Evolutionary conservation across 192 early-diverging fungal genomes (phyloP), one percentile per base, ranked within the genome.

Genomic region (Phycomyces blakesleeanus): DNA sequence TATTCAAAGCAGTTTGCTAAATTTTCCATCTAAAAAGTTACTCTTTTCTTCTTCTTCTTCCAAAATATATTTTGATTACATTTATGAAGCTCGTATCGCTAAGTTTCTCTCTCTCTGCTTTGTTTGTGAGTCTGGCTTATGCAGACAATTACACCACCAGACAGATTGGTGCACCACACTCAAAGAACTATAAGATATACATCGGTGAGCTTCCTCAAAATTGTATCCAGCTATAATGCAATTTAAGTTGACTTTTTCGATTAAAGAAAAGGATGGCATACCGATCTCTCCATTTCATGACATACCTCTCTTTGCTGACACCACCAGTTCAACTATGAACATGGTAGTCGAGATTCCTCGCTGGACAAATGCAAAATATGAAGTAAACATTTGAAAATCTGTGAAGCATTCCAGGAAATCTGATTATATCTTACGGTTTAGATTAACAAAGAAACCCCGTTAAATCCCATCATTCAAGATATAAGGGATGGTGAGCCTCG

Each of bases 391-490:
- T 49, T 41, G 20, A 5, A 53, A 21, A n/a, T n/a, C n/a, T 0
- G 12, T 21, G n/a, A 25, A 0, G 24, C n/a, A 7, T 44, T 41
- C 9, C 18, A 47, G 2, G 11, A 2, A 41, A 22, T 59, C 44
- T 12, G 11, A 3, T 12, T 14, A 14, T 47, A n/a, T 47, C 44
- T 7, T 11, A n/a, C 11, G 44, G 18, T 27, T n/a, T 59, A 89
- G 88, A 97, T 98, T 76, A 87, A 87, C 81, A 97, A 93, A 81
- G 93, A 97, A 63, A 93, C 94, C 74, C 42, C 76, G 55, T 85
- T 99, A 69, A 99, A 99, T 86, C 97, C 97, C 38, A 95, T 99
- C 76, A 94, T 92, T 82, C 97, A 99, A 81, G 97, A 99, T 74
- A 80, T 89, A 53, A 97, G 95, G 85, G 96, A 99, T 82, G 95